Percentiles rank a stretch among this genome's conserved stretches.
phyloP scores from a whole-genome alignment of 306 rosid species.

The Dalbergia cultrata region DNA sequence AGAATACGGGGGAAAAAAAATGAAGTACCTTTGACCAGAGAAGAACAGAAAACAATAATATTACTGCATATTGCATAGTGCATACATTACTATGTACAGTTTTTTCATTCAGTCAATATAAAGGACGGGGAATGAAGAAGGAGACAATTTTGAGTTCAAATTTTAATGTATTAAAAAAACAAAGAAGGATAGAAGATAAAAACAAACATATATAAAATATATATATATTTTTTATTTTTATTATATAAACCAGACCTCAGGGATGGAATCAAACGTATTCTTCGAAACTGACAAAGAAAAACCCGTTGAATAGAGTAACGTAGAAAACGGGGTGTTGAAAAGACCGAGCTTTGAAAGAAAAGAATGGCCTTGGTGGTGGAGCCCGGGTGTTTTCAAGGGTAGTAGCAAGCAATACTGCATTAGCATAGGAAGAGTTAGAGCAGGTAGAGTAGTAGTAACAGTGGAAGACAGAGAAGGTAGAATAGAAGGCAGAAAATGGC shows the following conservation, averaged over 20 bases:
- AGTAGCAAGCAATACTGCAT: not conserved
- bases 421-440: not conserved
- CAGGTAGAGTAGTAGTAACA: not conserved
- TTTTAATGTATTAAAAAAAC: conserved; percentile 12
- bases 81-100: conserved; percentile 28
- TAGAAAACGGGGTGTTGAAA: conserved; percentile 54
- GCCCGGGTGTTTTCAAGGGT: conserved; percentile 27
- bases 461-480: not conserved
- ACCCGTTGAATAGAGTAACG: conserved; percentile 48
- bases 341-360: conserved; percentile 53
- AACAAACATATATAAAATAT: conserved; percentile 39
- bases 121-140: conserved; percentile 39
- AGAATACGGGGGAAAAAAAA: conserved; percentile 13
- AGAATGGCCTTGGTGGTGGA: conserved; percentile 50
- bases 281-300: conserved; percentile 53
- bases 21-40: conserved; percentile 45
- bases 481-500: conserved; percentile 46
- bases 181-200: not conserved
- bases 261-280: conserved; percentile 19
- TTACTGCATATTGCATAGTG: not conserved
- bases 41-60: not conserved
- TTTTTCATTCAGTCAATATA: conserved; percentile 38
- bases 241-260: conserved; percentile 39
- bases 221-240: not conserved
- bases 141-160: conserved; percentile 59